Conservation (phyloP, 2,329 filamentous ascomycete genomes). For the Fusarium tricinctum region DNA sequence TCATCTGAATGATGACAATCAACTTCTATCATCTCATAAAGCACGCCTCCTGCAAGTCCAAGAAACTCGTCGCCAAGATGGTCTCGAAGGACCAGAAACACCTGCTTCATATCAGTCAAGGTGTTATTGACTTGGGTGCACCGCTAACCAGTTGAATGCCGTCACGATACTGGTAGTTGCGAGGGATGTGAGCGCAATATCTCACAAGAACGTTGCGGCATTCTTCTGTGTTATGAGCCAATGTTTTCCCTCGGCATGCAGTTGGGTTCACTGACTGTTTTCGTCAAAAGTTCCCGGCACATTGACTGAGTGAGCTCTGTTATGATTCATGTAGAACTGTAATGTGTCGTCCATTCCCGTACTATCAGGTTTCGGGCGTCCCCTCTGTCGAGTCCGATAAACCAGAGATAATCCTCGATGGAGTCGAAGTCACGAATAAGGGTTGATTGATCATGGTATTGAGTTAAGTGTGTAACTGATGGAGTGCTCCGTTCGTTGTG, state of each 20-base stretch:
- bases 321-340: not conserved
- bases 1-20: conserved; percentile 61
- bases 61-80: conserved; percentile 62
- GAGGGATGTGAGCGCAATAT: conserved; percentile 60
- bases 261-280: conserved; percentile 34
- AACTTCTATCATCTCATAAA: conserved; percentile 63
- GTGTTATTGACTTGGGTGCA: not conserved
- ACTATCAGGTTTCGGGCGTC: not conserved
- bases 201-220: conserved; percentile 62
- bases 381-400: not conserved
- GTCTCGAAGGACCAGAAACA: conserved; percentile 60
- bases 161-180: conserved; percentile 63
- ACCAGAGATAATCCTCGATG: not conserved
- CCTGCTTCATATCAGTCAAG: conserved; percentile 44
- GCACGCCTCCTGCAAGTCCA: conserved; percentile 59
- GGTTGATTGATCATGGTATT: not conserved
- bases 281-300: conserved; percentile 41
- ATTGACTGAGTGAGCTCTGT: conserved; percentile 4
- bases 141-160: conserved; percentile 57
- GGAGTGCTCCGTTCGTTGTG: not conserved
- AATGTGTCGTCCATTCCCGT: conserved; percentile 28
- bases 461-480: not conserved
- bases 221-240: conserved; percentile 50
- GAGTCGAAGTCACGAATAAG: not conserved
- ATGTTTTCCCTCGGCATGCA: not conserved